Evolutionary conservation across 1,284 basidiomycete species (phyloP).

Genomic region (Athelia sp.): DNA sequence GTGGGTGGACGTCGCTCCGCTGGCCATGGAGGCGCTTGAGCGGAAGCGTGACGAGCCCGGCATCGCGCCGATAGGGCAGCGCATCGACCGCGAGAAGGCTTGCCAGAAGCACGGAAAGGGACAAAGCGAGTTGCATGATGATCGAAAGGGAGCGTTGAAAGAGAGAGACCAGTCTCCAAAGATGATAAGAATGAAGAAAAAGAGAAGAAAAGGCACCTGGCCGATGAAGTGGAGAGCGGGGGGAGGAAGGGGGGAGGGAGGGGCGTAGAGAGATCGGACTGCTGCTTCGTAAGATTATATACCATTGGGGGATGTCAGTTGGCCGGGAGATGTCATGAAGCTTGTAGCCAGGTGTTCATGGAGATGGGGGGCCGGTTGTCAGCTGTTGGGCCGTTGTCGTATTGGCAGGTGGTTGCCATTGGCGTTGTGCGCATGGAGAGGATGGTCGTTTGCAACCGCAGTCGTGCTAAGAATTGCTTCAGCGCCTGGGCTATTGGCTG

Average conservation of each 20-base stretch:
- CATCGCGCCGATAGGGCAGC: conserved; percentile 25
- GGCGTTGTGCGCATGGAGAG: too few species aligned
- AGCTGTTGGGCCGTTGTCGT: too few species aligned
- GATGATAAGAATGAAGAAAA: background rate
- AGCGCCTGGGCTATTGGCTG: too few species aligned
- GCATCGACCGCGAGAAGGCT: conserved; percentile 41
- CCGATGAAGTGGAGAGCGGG: background rate
- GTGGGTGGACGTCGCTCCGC: conserved; percentile 3
- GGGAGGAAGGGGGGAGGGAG: background rate
- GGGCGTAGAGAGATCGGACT: background rate
- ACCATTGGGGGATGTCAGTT: too few species aligned
- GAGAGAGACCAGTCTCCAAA: conserved; percentile 7
- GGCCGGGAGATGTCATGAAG: too few species aligned
- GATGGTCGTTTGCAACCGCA: too few species aligned
- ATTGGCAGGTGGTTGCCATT: too few species aligned
- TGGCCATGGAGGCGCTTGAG: conserved; percentile 16
- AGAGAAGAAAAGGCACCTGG: background rate
- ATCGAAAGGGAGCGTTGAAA: background rate
- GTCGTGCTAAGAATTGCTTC: too few species aligned
- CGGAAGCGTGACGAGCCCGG: conserved; percentile 20
- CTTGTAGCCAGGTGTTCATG: too few species aligned
- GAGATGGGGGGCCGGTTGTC: too few species aligned
- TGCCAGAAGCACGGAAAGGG: conserved; percentile 49
- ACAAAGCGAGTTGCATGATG: conserved; percentile 49
- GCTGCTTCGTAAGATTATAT: too few species aligned